A percentile compares a stretch with the other conserved stretches of the same genome.
Evolutionary conservation across 1,139 yeast genomes (phyloP).

Genomic region (Blastobotrys ciferrii): DNA sequence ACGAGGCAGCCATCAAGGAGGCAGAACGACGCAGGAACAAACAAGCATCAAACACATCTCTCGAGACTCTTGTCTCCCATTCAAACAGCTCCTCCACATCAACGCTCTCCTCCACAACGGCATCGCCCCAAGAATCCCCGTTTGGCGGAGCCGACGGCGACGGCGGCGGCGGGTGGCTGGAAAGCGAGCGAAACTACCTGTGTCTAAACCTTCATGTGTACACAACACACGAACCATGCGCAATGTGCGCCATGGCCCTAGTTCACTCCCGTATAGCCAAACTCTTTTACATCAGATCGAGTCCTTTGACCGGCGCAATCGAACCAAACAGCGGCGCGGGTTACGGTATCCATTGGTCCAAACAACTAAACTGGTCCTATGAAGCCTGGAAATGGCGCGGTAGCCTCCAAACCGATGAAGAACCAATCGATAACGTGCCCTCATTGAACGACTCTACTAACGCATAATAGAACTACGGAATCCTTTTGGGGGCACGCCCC

Average conservation of each 20-base stretch:
- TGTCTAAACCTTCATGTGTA: conserved; percentile 77
- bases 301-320: conserved; percentile 53
- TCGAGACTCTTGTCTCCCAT: not conserved
- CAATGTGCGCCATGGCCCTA: conserved; percentile 96
- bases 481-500: too few relatives aligned
- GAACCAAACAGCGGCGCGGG: conserved; percentile 60
- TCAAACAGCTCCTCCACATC: not conserved
- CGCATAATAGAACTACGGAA: conserved; percentile 17
- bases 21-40: conserved; percentile 25
- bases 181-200: conserved; percentile 48
- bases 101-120: not conserved
- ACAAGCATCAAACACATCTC: not conserved
- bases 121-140: conserved; percentile 12
- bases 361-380: conserved; percentile 74
- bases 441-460: conserved; percentile 14
- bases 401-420: conserved; percentile 12
- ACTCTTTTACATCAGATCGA: conserved; percentile 56
- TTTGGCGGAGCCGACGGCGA: not conserved
- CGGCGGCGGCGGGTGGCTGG: conserved; percentile 13
- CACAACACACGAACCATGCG: conserved; percentile 93
- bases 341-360: conserved; percentile 70
- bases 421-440: conserved; percentile 14
- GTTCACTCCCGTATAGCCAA: conserved; percentile 83
- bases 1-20: conserved; percentile 54
- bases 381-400: conserved; percentile 71